Base-by-base conservation (phyloP, 1,284 basidiomycete genomes). In the Apiotrichum akiyoshidainum region DNA sequence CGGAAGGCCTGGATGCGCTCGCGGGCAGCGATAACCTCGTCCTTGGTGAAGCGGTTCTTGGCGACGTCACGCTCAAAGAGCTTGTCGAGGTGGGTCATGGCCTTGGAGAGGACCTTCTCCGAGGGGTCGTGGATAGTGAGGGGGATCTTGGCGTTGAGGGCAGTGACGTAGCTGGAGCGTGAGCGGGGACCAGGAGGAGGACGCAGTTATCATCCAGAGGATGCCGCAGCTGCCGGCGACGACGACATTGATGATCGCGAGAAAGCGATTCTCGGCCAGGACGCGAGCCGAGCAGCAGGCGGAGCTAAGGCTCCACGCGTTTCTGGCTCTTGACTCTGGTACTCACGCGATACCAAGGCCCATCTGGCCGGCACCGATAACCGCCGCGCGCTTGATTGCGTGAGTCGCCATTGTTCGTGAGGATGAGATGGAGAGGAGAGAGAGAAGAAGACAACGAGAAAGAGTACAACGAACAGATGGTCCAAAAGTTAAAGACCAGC, bases 61-160 rank as follows among this genome's bases (percentile, higher is more conserved):
- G 82, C 77, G 12, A 94, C 87, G 66, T 97, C 92, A 77, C 92
- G 92, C n/a, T 83, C 85, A 21, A 98, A 82, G 5, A 96, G 84
- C 68, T 85, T 86, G 77, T 89, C 88, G 48, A 73, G 63, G 51
- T 60, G 58, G 13, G 65, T 67, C 45, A 70, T 58, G 1, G 68
- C 68, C 17, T 62, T 55, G 16, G 65, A 63, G 11, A 76, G 66
- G 21, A 73, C 73, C n/a, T 63, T 61, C 4, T 63, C 56, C 5
- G 69, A 71, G 2, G 74, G 73, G 53, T 76, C 74, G 58, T 74
- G 66, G 3, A 76, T 46, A 16, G 72, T 68, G 13, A 75, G 58
- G 1, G 70, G 68, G 7, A 75, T 49, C 52, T 64, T 64, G 54
- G 74, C 74, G 57, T 71, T 68, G 5, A 76, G 66, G 11, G 73